Conservation (phyloP, 305 asterid genomes). For the Fraxinus xanthoxyloides region DNA sequence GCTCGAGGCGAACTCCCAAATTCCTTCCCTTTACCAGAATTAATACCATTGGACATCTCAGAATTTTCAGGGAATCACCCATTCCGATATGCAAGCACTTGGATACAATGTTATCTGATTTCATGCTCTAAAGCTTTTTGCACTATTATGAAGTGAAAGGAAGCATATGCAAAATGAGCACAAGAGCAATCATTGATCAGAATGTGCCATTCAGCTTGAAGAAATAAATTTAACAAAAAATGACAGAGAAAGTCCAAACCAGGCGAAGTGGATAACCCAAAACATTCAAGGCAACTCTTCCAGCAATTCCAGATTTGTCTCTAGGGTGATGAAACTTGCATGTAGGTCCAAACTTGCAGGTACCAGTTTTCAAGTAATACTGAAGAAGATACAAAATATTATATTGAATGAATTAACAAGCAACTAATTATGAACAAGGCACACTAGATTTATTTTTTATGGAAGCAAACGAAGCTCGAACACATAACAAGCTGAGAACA, state of each 20-base stretch:
- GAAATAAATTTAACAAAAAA: constrained; percentile 15
- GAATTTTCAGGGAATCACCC: constrained; percentile 1
- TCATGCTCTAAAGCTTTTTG: not conserved
- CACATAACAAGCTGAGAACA: not conserved
- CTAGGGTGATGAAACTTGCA: constrained; percentile 98
- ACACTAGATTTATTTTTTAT: not conserved
- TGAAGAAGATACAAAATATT: constrained; percentile 29
- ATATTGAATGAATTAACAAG: constrained; percentile 24
- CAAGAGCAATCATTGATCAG: not conserved
- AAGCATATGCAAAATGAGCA: constrained; percentile 5
- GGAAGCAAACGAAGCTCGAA: not conserved
- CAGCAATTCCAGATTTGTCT: constrained; percentile 90
- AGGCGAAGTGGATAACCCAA: constrained; percentile 93
- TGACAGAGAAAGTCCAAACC: constrained; percentile 44
- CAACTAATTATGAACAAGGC: constrained; percentile 13
- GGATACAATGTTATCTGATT: constrained; percentile 1
- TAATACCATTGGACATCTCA: constrained; percentile 15
- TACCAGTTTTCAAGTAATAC: constrained; percentile 95
- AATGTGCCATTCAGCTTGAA: constrained; percentile 7
- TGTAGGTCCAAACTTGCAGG: constrained; percentile 95
- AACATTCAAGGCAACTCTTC: constrained; percentile 80
- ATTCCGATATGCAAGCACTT: not conserved
- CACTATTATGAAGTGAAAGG: not conserved
- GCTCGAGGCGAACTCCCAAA: too few relatives aligned
- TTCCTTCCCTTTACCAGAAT: constrained; percentile 12